These are phyloP conservation scores for Ascocoryne sarcoides DNA, from an alignment of 2,329 filamentous ascomycete species.

Conservation along the genomic window DNA sequence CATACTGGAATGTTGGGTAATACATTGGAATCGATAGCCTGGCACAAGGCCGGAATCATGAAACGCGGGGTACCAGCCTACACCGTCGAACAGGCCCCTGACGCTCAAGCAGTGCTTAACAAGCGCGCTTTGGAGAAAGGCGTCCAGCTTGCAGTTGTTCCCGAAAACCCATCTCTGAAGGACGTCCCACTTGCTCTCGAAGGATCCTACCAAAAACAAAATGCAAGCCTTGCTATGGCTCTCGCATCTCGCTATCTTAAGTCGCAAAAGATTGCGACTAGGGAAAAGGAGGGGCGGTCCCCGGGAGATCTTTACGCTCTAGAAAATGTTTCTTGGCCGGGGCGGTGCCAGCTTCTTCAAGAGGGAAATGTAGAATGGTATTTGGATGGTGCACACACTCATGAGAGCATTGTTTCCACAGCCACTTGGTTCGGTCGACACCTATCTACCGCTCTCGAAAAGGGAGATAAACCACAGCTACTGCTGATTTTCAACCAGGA, in stretches of 20 bases:
- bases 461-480: slow-evolving; percentile 29
- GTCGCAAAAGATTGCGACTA: slow-evolving; percentile 29
- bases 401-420: slow-evolving; percentile 76
- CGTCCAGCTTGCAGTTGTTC: slow-evolving; percentile 16
- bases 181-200: slow-evolving; percentile 38
- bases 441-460: background rate
- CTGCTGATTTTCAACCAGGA: slow-evolving; percentile 85
- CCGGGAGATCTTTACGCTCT: slow-evolving; percentile 50
- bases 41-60: slow-evolving; percentile 88
- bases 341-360: slow-evolving; percentile 59
- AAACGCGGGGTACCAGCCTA: slow-evolving; percentile 58
- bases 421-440: slow-evolving; percentile 63
- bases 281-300: slow-evolving; percentile 28
- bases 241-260: slow-evolving; percentile 44
- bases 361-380: slow-evolving; percentile 65
- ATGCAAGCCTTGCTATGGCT: slow-evolving; percentile 47
- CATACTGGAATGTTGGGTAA: slow-evolving; percentile 73
- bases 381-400: slow-evolving; percentile 88
- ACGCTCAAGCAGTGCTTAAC: slow-evolving; percentile 50
- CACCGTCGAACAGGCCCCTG: slow-evolving; percentile 47
- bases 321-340: slow-evolving; percentile 66
- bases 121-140: slow-evolving; percentile 41
- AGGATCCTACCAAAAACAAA: slow-evolving; percentile 47
- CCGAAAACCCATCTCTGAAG: slow-evolving; percentile 30
- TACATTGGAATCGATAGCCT: slow-evolving; percentile 74